These are phyloP conservation scores for Naumovozyma dairenensis DNA, from an alignment of 805 yeast species.

Conservation along the genomic window DNA sequence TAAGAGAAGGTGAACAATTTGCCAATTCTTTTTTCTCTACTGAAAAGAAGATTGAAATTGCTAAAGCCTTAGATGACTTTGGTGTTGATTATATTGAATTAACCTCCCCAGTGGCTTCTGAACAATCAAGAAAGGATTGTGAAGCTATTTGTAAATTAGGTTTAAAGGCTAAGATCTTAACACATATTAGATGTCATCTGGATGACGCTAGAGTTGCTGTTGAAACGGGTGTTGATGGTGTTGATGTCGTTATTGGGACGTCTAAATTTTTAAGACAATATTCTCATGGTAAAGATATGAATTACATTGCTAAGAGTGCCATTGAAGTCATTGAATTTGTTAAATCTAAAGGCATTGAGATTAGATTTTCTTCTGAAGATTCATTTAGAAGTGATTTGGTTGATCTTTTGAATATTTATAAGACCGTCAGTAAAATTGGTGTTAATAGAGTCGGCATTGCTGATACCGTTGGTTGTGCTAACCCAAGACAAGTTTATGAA, in stretches of 20 bases:
- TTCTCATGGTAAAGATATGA: slow-evolving; percentile 98
- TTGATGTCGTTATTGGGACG: slow-evolving; percentile 95
- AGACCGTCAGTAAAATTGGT: slow-evolving; percentile 94
- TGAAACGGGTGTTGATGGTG: slow-evolving; percentile 98
- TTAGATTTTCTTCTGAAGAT: slow-evolving; percentile 94
- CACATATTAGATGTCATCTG: slow-evolving; percentile 98
- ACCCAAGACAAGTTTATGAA: slow-evolving; percentile 98
- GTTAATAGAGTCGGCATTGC: slow-evolving; percentile 99
- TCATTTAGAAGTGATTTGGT: slow-evolving; percentile 95
- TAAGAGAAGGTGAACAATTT: slow-evolving; percentile 97
- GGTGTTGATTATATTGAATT: slow-evolving; percentile 97
- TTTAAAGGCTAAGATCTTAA: slow-evolving; percentile 85
- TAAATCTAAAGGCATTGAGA: slow-evolving; percentile 93
- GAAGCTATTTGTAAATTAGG: slow-evolving; percentile 98
- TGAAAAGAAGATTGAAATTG: slow-evolving; percentile 92
- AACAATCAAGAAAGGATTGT: slow-evolving; percentile 86
- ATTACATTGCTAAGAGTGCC: slow-evolving; percentile 91
- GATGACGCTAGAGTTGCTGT: slow-evolving; percentile 97
- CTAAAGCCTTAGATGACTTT: slow-evolving; percentile 92
- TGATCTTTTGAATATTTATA: slow-evolving; percentile 87
- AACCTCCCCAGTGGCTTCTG: slow-evolving; percentile 96
- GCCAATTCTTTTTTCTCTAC: slow-evolving; percentile 94
- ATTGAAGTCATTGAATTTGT: slow-evolving; percentile 95
- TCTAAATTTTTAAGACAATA: slow-evolving; percentile 89
- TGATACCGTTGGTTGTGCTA: slow-evolving; percentile 97